These are phyloP conservation scores for Pisolithus sp. DNA, from an alignment of 768 basidiomycete species.

Conservation along the genomic window DNA sequence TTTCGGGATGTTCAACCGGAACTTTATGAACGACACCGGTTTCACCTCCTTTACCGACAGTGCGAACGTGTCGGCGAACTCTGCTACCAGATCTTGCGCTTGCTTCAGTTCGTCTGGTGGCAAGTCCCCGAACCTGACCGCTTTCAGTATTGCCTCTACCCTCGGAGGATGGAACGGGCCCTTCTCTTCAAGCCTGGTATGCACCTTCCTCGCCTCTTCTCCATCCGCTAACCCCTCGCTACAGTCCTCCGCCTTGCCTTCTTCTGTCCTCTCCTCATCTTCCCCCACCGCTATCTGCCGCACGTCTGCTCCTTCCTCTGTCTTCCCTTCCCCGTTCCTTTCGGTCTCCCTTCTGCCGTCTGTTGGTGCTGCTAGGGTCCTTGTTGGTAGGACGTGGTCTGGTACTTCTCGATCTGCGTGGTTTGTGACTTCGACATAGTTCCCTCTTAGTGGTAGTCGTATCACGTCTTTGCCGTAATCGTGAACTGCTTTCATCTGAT, in stretches of 20 bases:
- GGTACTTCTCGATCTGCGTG: neutral
- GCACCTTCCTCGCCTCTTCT: neutral
- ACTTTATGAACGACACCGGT: constrained; percentile 24
- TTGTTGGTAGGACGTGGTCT: neutral
- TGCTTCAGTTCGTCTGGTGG: constrained; percentile 13
- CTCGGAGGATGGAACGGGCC: constrained; percentile 15
- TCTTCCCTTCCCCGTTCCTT: neutral
- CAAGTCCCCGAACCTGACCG: constrained; percentile 22
- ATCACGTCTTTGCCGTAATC: constrained; percentile 7
- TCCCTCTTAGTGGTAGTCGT: accelerated
- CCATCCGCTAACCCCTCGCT: too few species aligned
- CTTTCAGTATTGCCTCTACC: constrained; percentile 10
- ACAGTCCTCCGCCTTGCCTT: too few species aligned
- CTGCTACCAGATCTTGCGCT: constrained; percentile 16
- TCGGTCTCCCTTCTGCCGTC: too few species aligned
- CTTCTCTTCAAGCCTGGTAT: constrained; percentile 5
- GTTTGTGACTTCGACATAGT: too few species aligned
- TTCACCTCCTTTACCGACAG: constrained; percentile 33
- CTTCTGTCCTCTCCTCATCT: neutral
- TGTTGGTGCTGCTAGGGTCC: neutral
- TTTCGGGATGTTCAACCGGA: constrained; percentile 28
- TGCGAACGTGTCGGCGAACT: constrained; percentile 37
- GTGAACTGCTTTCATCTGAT: constrained; percentile 9
- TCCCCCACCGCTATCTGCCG: neutral
- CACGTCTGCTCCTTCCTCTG: neutral